These are phyloP conservation scores for Anisodus acutangulus DNA, from an alignment of 257 asterid genomes.

Conservation along the genomic window DNA sequence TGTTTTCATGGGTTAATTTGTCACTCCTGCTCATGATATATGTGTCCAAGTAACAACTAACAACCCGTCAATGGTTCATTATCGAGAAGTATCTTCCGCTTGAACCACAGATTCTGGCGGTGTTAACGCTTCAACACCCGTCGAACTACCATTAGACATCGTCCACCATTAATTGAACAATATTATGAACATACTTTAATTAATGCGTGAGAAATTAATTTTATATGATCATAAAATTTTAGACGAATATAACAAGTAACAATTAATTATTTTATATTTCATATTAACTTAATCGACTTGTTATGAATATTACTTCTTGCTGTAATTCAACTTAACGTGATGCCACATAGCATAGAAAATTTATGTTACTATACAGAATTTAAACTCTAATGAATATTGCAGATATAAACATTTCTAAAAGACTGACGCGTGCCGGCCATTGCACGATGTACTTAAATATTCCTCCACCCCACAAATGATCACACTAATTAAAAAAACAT, in stretches of 20 bases:
- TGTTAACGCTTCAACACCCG: conserved; percentile 34
- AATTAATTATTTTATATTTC: neutral
- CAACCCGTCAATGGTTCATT: neutral
- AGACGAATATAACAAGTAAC: neutral
- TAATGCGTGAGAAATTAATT: too few relatives aligned
- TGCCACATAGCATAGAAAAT: neutral
- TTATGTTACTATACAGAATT: neutral
- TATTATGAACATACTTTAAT: neutral
- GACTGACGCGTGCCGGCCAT: conserved; percentile 26
- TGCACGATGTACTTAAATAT: conserved; percentile 30
- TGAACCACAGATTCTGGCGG: conserved; percentile 26
- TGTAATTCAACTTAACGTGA: too few relatives aligned
- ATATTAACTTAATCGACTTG: neutral
- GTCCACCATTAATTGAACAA: neutral
- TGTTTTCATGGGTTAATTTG: too few relatives aligned
- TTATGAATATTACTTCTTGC: neutral
- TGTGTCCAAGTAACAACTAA: neutral
- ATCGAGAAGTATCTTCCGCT: neutral
- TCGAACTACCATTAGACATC: neutral
- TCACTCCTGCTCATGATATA: too few relatives aligned
- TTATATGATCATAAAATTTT: too few relatives aligned
- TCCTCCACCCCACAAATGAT: neutral
- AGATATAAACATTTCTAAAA: neutral
- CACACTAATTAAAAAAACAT: neutral
- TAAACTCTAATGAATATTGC: neutral